Base-by-base conservation (phyloP, 306 rosid species). In the Lathyrus aphaca region DNA sequence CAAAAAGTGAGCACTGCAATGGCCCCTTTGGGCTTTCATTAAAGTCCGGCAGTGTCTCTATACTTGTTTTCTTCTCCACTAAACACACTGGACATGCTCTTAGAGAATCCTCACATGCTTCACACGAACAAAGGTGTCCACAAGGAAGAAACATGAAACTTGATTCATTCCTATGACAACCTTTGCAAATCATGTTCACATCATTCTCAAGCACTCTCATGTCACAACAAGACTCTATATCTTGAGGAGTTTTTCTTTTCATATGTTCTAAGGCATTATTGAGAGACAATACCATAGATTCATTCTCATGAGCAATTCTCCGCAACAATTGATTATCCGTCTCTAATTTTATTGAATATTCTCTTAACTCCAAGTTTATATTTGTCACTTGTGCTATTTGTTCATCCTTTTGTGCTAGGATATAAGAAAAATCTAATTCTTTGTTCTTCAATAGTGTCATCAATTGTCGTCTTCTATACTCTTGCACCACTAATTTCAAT, bases 131-230 rank as follows among this genome's bases (percentile, higher is more conserved):
- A 23, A 89, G 92, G 64, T 89, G 98, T 56, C 96, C 77, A 71
- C 96, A 88, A 62, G 98, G 95, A 71, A 92, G 91, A 21, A 89
- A 83, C 86, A 92, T 17, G 30, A 82, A 54, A 68, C 84, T 55
- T 44, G 93, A 62, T 3, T 27, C 81, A 5, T 82, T 54, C 66
- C 17, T 74, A 64, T 80, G 64, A 61, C 98, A 92, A 43, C 77
- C 23, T 74, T 71, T 86, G 77, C 98, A 92, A 23, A 70, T 50
- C 56, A 49, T 16, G 12, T 48, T 48, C 1, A 12, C n/a, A n/a
- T n/a, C n/a, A n/a, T n/a, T n/a, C n/a, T 46, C 59, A 30, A 14
- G 12, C 13, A 10, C 30, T 21, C 5, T 68, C 2, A 18, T 66
- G 29, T 77, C 87, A 45, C 89, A 86, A 66, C 88, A 83, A 0